Evolutionary conservation across 768 basidiomycete genomes (phyloP), one percentile per base, ranked within the genome.

Genomic region (Lactifluus pinguis): DNA sequence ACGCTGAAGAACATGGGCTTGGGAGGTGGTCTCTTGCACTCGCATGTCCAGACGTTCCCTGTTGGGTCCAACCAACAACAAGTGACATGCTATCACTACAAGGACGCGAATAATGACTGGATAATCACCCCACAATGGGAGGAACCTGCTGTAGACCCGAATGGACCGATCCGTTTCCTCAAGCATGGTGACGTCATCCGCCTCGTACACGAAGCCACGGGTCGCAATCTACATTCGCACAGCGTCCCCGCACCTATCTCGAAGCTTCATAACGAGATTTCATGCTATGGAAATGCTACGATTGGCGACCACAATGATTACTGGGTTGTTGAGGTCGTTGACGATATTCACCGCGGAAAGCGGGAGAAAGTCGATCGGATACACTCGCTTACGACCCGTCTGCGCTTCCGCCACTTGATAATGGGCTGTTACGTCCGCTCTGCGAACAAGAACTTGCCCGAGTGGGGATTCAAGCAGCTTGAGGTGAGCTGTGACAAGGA

Each of bases 391-490:
- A 97, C 95, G 44, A 98, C 95, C 3, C 79, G 92, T 32, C 70
- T 98, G 74, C 79, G 95, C 61, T 87, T 98, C 76, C 80, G 78
- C 62, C 95, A 99, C 70, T 69, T 81, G 54, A 73, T 72, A 47
- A 76, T 89, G 25, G 90, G 89, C 6, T 99, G 95, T 71, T 98
- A 97, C 74, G 73, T 98, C 48, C 80, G 86, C 11, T 95, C 97
- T 8, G 87, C 89, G 38, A 98, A 95, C 72, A 82, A 85, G 2
- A 79, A 90, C 55, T 73, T 99, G 42, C 97, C 97, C 1, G 92
- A 95, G 73, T 99, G 97, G 97, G 95, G 95, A 11, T 98, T 97
- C 81, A 98, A 99, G 75, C 95, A 99, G 75, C 80, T 98, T 55
- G 97, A 99, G 72, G 95, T 98, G 50, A 89, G 84, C 66, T 99